Base-by-base conservation (phyloP, 805 yeast species). In the Candida mattraensis region DNA sequence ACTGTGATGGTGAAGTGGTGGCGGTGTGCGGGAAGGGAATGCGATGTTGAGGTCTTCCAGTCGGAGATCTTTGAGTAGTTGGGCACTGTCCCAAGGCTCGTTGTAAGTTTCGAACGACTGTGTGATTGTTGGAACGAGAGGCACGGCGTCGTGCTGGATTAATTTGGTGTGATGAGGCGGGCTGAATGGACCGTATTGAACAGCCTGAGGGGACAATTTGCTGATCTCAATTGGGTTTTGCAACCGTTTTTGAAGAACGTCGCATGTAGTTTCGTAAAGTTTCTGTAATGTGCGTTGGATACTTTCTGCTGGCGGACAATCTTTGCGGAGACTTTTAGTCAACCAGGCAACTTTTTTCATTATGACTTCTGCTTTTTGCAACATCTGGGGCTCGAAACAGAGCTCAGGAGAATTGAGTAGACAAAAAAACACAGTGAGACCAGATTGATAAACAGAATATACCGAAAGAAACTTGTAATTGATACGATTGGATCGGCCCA, bases 391-490 rank as follows among this genome's bases (percentile, higher is more conserved):
- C 9, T 24, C 20, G 4, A 33, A 25, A 1, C 37, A 40, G 13
- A 47, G 35, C 7, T 31, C 42, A n/a, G 40, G 33, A 3, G 50
- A 45, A 26, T 51, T 45, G 15, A 49, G 40, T 15, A 51, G 24
- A 12, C 49, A 42, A 28, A 47, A 51, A 22, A 43, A 37, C 10
- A 41, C 34, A 7, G 45, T 40, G 17, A 49, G 31, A 1, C 51
- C 51, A 5, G 52, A 39, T 18, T 45, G 50, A 31, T 51, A 45
- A 10, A 49, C 45, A 10, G 50, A 45, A 33, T 47, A 36, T 13
- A 51, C 46, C 1, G 56, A 49, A 3, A 51, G 37, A 28, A 33
- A 49, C 39, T 48, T 47, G 35, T 47, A 51, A 32, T 51, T 51
- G 13, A 51, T 40, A 20, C 40, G 43, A 12, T 31, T 30, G 1